A percentile compares a stretch with the other conserved stretches of the same genome.
Conservation (phyloP, 208 protist species). For the Vickermania spadyakhi region DNA sequence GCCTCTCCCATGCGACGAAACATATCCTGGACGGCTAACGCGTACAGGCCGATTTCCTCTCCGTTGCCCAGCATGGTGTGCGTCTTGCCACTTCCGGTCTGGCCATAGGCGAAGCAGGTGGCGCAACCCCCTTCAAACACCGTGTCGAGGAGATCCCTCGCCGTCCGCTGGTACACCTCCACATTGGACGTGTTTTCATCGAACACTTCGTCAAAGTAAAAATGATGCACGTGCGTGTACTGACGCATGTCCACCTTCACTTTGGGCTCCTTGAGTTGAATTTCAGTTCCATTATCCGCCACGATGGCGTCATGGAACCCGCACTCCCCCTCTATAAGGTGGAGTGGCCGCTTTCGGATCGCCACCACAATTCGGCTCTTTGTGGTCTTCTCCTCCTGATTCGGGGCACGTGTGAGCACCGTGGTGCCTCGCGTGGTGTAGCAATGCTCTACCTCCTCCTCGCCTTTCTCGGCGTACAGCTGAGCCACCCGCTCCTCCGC, state of each 20-base stretch:
- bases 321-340: constrained; percentile 31
- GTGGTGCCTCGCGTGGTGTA: constrained; percentile 54
- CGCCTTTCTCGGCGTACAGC: no score
- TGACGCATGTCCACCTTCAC: constrained; percentile 93
- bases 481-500: no score
- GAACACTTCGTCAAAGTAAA: constrained; percentile 95
- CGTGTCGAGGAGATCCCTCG: constrained; percentile 45
- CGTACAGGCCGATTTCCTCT: constrained; percentile 54
- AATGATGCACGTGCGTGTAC: constrained; percentile 94
- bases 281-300: constrained; percentile 43
- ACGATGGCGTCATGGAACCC: constrained; percentile 78
- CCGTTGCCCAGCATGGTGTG: constrained; percentile 84
- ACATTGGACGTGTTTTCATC: constrained; percentile 82
- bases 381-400: constrained; percentile 22
- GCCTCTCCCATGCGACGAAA: constrained; percentile 41
- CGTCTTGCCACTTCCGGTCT: constrained; percentile 90
- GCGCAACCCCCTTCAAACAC: constrained; percentile 57
- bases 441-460: constrained; percentile 66
- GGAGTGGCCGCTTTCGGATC: constrained; percentile 89
- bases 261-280: constrained; percentile 80
- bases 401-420: constrained; percentile 27
- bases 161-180: constrained; percentile 84
- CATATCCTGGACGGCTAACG: constrained; percentile 54
- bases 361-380: constrained; percentile 82
- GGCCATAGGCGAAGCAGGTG: constrained; percentile 87